Evolutionary conservation across 306 rosid genomes (phyloP).

Genomic region (Acmispon strigosus): DNA sequence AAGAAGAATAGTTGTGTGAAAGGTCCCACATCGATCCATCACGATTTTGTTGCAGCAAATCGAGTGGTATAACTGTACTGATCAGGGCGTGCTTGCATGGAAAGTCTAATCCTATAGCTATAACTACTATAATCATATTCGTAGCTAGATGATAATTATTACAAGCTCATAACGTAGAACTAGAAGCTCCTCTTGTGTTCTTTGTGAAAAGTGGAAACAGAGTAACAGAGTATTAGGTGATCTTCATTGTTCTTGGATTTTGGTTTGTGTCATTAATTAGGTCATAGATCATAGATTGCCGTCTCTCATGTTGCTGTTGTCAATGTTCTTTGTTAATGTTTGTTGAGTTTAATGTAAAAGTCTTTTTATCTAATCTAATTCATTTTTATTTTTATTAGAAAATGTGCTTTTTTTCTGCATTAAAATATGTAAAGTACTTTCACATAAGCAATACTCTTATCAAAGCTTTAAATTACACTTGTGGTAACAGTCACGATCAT

Average conservation of each 20-base stretch:
- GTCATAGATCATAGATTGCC: neutral
- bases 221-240: neutral
- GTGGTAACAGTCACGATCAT: too few relatives aligned
- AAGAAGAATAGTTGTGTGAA: conserved; percentile 19
- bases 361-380: too few relatives aligned
- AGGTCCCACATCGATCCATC: conserved; percentile 32
- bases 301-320: too few relatives aligned
- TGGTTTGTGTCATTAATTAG: neutral
- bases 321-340: too few relatives aligned
- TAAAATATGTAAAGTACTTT: too few relatives aligned
- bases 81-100: neutral
- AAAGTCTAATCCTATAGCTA: neutral
- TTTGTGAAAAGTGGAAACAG: neutral
- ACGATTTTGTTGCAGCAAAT: conserved; percentile 10
- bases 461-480: too few relatives aligned
- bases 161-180: neutral
- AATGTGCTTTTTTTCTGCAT: too few relatives aligned
- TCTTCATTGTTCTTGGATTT: neutral
- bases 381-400: too few relatives aligned
- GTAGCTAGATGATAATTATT: neutral
- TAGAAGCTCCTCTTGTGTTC: neutral
- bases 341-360: too few relatives aligned
- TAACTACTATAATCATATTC: neutral
- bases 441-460: too few relatives aligned
- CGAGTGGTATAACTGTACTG: too few relatives aligned